These are phyloP conservation scores for Aechmea fasciata DNA, from an alignment of 176 grass and related monocot genomes.

Conservation along the genomic window DNA sequence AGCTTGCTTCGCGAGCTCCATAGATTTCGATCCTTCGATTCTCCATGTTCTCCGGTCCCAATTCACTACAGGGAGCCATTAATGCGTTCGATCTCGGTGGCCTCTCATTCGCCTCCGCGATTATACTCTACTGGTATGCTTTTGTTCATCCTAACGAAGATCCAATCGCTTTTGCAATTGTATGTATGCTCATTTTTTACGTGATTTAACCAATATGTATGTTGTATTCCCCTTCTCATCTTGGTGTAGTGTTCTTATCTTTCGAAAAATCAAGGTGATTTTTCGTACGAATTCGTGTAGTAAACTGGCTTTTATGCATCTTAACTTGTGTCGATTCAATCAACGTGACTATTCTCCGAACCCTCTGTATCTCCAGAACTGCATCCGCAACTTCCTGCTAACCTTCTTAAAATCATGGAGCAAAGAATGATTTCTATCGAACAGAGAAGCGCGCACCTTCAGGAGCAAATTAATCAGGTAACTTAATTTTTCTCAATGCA, in stretches of 20 bases:
- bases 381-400: constrained; percentile 33
- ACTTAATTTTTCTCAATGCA: constrained; percentile 1
- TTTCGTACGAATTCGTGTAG: background rate
- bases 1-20: constrained; percentile 1
- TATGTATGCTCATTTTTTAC: background rate
- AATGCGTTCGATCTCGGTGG: background rate
- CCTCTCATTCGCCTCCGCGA: background rate
- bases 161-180: background rate
- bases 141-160: background rate
- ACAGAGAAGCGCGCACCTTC: constrained; percentile 53
- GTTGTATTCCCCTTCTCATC: background rate
- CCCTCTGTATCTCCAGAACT: constrained; percentile 31
- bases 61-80: background rate
- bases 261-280: background rate
- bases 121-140: constrained; percentile 7
- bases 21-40: background rate
- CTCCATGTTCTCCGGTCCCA: background rate
- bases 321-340: background rate
- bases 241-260: background rate
- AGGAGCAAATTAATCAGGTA: constrained; percentile 74
- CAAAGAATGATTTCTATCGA: constrained; percentile 64
- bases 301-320: too few relatives aligned
- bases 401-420: constrained; percentile 71
- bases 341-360: background rate
- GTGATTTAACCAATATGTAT: background rate